Conservation (phyloP, 2,329 filamentous ascomycete genomes). For the Beauveria caledonica region DNA sequence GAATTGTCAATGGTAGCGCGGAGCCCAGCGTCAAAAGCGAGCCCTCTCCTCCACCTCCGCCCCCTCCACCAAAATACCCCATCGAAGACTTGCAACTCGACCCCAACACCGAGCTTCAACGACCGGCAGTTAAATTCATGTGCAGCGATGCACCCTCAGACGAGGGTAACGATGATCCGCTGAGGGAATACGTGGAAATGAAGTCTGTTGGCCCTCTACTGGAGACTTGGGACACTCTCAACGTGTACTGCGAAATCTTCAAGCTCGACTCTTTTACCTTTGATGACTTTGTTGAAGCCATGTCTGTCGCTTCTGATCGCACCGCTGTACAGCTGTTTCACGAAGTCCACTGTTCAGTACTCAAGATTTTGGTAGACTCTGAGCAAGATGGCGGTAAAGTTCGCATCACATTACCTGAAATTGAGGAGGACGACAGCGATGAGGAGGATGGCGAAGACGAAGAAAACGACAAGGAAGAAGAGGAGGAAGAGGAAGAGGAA, state of each 20-base stretch:
- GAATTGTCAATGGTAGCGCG: constrained; percentile 26
- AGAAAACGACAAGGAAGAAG: constrained; percentile 51
- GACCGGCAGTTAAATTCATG: constrained; percentile 72
- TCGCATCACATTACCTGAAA: constrained; percentile 67
- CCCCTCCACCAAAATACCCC: constrained; percentile 78
- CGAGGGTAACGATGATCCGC: constrained; percentile 27
- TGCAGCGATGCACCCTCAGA: constrained; percentile 54
- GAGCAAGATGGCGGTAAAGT: constrained; percentile 71
- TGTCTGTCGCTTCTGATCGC: constrained; percentile 67
- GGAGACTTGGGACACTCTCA: constrained; percentile 93
- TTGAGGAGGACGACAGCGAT: constrained; percentile 64
- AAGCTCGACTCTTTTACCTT: constrained; percentile 95
- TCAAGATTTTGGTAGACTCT: constrained; percentile 76
- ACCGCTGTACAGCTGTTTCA: constrained; percentile 76
- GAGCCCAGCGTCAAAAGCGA: constrained; percentile 20
- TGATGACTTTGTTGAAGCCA: constrained; percentile 86
- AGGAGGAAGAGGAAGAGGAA: constrained; percentile 46
- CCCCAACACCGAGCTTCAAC: constrained; percentile 54
- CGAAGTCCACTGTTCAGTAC: constrained; percentile 83
- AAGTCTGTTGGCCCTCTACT: constrained; percentile 77
- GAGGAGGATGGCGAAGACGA: constrained; percentile 50
- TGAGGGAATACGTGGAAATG: constrained; percentile 56
- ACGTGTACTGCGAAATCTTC: constrained; percentile 95
- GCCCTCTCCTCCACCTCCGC: constrained; percentile 40
- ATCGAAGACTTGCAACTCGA: constrained; percentile 87